A percentile compares a stretch with the other conserved stretches of the same genome.
These are phyloP conservation scores for Cercospora sp. DNA, from an alignment of 2,329 filamentous ascomycete genomes.

Conservation along the genomic window DNA sequence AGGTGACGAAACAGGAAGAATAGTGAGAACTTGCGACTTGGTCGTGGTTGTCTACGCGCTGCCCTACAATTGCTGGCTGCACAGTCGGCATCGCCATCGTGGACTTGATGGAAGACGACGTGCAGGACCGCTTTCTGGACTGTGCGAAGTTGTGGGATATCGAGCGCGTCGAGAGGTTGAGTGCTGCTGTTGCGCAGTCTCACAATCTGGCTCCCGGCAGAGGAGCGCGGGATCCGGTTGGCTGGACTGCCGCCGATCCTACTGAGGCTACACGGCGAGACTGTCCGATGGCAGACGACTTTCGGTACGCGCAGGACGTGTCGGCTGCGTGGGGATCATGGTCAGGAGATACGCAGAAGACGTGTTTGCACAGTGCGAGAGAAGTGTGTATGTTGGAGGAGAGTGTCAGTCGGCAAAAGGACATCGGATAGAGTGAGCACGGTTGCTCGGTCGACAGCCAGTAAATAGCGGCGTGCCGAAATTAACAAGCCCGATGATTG, in stretches of 20 bases:
- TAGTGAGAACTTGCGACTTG: background rate
- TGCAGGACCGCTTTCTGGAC: conserved; percentile 13
- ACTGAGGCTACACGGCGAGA: background rate
- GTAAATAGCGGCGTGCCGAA: background rate
- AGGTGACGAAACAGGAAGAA: conserved; percentile 9
- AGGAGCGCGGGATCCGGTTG: background rate
- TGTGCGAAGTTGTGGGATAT: conserved; percentile 30
- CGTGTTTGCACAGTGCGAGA: background rate
- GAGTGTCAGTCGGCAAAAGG: background rate
- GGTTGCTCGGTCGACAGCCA: conserved; percentile 5
- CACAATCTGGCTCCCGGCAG: background rate
- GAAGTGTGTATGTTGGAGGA: background rate
- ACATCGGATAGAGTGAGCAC: background rate
- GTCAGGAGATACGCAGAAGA: background rate
- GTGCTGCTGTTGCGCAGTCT: conserved; percentile 20
- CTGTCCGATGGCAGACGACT: background rate
- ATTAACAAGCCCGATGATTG: background rate
- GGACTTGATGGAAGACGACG: background rate
- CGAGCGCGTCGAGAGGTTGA: conserved; percentile 29
- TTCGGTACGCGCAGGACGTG: background rate
- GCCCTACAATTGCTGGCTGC: background rate
- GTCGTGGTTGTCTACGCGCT: background rate
- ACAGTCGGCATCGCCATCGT: background rate
- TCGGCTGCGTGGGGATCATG: background rate
- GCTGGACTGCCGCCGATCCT: background rate